Evolutionary conservation across 768 basidiomycete species (phyloP), one percentile per base, ranked within the genome.

Genomic region (Amanita pallidorosea): DNA sequence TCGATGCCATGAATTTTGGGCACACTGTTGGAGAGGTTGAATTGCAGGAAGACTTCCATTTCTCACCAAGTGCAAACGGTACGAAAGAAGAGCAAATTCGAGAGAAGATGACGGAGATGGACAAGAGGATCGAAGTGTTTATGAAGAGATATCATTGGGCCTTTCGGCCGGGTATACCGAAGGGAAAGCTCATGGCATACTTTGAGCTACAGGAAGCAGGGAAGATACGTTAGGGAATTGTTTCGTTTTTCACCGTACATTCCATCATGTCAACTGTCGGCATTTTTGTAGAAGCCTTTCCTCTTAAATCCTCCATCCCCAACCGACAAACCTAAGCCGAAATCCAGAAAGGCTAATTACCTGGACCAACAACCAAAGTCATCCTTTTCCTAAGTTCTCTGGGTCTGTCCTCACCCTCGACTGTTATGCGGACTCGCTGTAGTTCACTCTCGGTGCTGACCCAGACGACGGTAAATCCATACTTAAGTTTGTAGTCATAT

Each of bases 101-200:
- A 45, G 45, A 45, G n/a, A 45, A 33, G 33, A 45, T 45, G 45
- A 34, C 45, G 45, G 45, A 45, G 45, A 45, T 45, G 45, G 45
- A 45, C 17, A 45, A 34, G 29, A 45, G 45, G 31, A 45, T 45
- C 34, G 45, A 45, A 34, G n/a, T 45, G 45, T 45, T 45, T 45
- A 45, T 45, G 45, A 33, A 45, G 17, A 45, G n/a, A 45, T 45
- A 45, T 45, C 45, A 45, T 45, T 45, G 45, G 45, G 45, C 45
- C 45, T 45, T 45, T 45, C 45, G 29, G 31, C 45, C 29, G 31
- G 45, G 45, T 34, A 31, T 45, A 20, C 45, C 45, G 11, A 45
- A 45, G 45, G 45, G 45, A 45, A 45, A 45, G 31, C 45, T 45
- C 31, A 34, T 33, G 45, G 45, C 45, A 11, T 45, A 45, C 45